Base-by-base conservation (phyloP, 2,329 filamentous ascomycete species). In the Phoma sp. region DNA sequence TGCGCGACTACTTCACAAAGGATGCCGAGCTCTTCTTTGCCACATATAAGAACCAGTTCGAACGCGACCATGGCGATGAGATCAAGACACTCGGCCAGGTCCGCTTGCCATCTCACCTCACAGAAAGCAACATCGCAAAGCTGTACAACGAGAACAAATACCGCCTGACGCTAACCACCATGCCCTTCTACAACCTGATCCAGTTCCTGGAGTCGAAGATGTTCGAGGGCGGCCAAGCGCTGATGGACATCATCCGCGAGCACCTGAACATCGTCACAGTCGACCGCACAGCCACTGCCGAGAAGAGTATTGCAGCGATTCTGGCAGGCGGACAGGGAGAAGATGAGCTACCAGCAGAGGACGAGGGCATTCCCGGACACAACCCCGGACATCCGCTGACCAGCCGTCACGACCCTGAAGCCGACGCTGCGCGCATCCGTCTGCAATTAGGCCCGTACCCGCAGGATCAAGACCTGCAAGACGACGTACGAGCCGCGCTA, bases 171-270 rank as follows among this genome's bases (percentile, higher is more conserved):
- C 79, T 99, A n/a, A 97, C 93, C 66, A 88, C 89, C 52, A 89
- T 93, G 64, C 88, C 92, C 0, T 92, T 90, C 53, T 88, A 87
- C 52, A 90, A 90, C 56, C 83, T 98, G 7, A 89, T 96, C 68
- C 89, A 92, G 64, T 96, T 93, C 65, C 80, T 99, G 0, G 93
- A 98, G 73, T 86, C 87, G n/a, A 93, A 96, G 59, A 84, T 88
- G 11, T 89, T 90, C 45, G 85, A 89, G 47, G 92, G 92, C 9
- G 93, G 92, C 13, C 84, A 86, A 6, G 85, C 93, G 11, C 86
- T 98, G 61, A 86, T 89, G 33, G 85, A 87, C 41, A 82, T 98
- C 13, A 80, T 98, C 14, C 81, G 83, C 58, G 82, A 81, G 39
- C 79, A 83, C 58, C 76, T 87, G 59, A 83, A 84, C 48, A 76